Base-by-base conservation (phyloP, 2,329 filamentous ascomycete genomes). In the Elsinoe australis region DNA sequence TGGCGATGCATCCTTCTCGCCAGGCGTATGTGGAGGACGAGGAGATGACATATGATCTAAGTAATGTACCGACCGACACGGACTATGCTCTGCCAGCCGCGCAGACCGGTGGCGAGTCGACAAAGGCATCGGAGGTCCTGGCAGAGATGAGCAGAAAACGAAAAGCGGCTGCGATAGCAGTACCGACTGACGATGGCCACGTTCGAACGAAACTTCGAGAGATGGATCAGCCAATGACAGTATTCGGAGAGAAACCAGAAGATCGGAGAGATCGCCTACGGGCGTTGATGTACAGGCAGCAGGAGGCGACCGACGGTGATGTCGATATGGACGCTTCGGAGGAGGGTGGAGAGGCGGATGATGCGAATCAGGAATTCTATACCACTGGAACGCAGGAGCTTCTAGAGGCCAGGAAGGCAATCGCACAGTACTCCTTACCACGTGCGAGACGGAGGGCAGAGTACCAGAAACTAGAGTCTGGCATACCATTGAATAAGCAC, bases 331-430 rank as follows among this genome's bases (percentile, higher is more conserved):
- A 59, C 10, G 64, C n/a, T n/a, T n/a, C n/a, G n/a, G n/a, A 66
- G 12, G 61, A 60, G 5, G 68, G 64, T 14, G 74, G 71, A 0
- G 78, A 79, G 1, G 79, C 78, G 3, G 82, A 74, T 2, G 86
- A 89, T 47, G 80, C 83, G 56, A 85, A 94, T 55, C 88, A 96
- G 61, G 92, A 98, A 58, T 98, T 95, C 65, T 98, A 95, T 64
- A 95, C 90, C 0, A 78, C 85, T 57, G 92, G 92, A 2, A 79
- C 81, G 1, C 73, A 78, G 3, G 81, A 82, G 32, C 71, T 98
- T 18, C 68, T 95, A 3, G 73, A 84, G 44, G 86, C 87, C 1
- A 77, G 92, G 52, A 79, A 81, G 58, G 76, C 83, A 19, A 88
- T 98, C 52, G 87, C 89, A 5, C 74, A 76, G 36, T 96, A 83